Evolutionary conservation across 129 eudicot species (phyloP).

Genomic region (Flaveria linearis): DNA sequence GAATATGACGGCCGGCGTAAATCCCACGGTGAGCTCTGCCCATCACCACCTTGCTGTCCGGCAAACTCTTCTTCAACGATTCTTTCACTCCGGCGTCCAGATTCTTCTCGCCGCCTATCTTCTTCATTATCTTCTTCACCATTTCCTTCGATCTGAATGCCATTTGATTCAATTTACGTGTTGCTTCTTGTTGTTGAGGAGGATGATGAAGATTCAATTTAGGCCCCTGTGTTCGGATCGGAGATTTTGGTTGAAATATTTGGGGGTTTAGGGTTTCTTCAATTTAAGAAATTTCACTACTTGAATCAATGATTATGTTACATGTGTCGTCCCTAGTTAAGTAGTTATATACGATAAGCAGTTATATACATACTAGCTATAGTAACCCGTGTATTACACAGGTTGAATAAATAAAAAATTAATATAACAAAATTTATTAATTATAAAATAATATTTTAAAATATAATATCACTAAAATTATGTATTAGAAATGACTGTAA

Average conservation of each 20-base stretch:
- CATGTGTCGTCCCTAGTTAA: constrained; percentile 20
- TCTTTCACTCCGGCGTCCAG: constrained; percentile 65
- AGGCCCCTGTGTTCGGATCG: not conserved
- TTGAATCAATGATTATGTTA: not conserved
- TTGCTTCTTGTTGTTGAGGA: not conserved
- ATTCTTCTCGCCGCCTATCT: constrained; percentile 76
- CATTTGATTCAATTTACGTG: constrained; percentile 37
- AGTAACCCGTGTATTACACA: no score
- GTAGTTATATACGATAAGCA: not conserved
- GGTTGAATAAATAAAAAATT: no score
- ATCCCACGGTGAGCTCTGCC: constrained; percentile 93
- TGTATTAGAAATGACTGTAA: no score
- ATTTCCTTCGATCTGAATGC: constrained; percentile 78
- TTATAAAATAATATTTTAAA: no score
- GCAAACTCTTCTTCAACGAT: constrained; percentile 55
- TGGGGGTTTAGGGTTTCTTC: constrained; percentile 43
- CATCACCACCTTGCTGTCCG: constrained; percentile 80
- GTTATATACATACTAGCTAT: no score
- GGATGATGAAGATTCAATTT: not conserved
- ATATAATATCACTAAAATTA: no score
- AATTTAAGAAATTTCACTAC: not conserved
- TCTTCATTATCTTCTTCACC: constrained; percentile 84
- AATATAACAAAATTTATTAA: no score
- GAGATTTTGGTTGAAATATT: constrained; percentile 1
- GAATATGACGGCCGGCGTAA: constrained; percentile 92